A percentile compares a stretch with the other conserved stretches of the same genome.
phyloP scores from a whole-genome alignment of 2,329 filamentous ascomycete species.

The Thielaviopsis populi region DNA sequence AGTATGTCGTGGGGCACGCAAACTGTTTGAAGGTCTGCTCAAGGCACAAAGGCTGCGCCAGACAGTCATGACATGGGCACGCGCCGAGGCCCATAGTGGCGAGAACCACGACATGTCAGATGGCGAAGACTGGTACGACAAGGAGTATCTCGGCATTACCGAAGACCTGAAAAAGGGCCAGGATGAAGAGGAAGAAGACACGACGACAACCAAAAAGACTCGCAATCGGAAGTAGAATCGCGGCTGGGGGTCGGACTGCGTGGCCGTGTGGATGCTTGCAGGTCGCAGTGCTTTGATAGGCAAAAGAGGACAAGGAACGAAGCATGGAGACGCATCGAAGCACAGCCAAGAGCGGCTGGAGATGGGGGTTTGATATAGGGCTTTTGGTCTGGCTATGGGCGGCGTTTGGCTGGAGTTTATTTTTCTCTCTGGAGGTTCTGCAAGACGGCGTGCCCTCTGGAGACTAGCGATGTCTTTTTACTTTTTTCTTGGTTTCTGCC shows the following conservation, averaged over 20 bases:
- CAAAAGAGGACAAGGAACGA: too few species aligned
- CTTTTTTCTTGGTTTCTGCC: background rate
- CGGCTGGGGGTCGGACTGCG: background rate
- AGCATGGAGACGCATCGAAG: too few species aligned
- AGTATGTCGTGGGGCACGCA: constrained; percentile 54
- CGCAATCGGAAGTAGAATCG: constrained; percentile 35
- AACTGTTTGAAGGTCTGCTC: constrained; percentile 55
- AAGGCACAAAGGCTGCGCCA: constrained; percentile 57
- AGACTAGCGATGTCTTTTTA: background rate
- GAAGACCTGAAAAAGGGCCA: constrained; percentile 68
- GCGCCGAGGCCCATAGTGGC: constrained; percentile 59
- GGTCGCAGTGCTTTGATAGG: too few species aligned
- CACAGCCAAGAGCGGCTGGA: too few species aligned
- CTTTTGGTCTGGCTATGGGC: background rate
- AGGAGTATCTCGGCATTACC: constrained; percentile 60
- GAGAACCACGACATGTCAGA: constrained; percentile 63
- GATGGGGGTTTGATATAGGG: background rate
- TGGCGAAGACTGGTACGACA: constrained; percentile 80
- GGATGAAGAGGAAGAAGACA: constrained; percentile 68
- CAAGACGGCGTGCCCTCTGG: background rate
- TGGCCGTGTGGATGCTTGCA: background rate
- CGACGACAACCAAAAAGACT: constrained; percentile 44
- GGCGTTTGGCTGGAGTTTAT: background rate
- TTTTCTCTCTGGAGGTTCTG: background rate
- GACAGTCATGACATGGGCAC: constrained; percentile 58